Base-by-base conservation (phyloP, 2,329 filamentous ascomycete species). In the Botrytis fragariae region DNA sequence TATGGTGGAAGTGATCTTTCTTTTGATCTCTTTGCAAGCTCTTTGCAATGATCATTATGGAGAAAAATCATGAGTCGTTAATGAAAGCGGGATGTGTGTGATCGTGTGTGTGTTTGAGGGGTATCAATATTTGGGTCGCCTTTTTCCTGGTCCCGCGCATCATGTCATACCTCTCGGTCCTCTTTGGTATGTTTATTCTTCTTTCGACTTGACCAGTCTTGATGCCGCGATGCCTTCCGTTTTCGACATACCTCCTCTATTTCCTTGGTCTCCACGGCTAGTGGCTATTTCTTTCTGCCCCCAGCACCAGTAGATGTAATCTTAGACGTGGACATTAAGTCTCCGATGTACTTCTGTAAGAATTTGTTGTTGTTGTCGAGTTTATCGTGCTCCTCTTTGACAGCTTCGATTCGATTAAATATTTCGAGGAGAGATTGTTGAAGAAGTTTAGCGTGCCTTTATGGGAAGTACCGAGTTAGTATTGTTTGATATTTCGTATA, bases 291-390 rank as follows among this genome's bases (percentile, higher is more conserved):
- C 75, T 78, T 79, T 68, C 79, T 71, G 32, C 77, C 74, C 35
- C 76, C 76, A 16, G 77, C 77, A 37, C 80, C 79, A 12, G 79
- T 79, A 29, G 90, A 86, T 1, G 90, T 92, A 78, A 92, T 92
- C 80, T 92, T 92, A 81, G 89, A 91, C n/a, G 90, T 92, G 78
- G 93, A 93, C 89, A 97, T 98, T 72, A 98, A 87, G 80, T 97
- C 95, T 77, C 95, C 95, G 79, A 98, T 98, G 82, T 98, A 98
- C 82, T 97, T 97, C 83, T 98, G 95, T 65, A 99, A 84, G 81
- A 98, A 98, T 80, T 94, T 95, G 87, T 99, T 99, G 82, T 98
- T 95, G 82, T 89, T 96, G 83, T 98, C 95, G 72, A 99, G 90
- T 83, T 97, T 98, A 84, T 98, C 94, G 81, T 99, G 95, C 81